These are phyloP conservation scores for Microthyrium microscopicum DNA, from an alignment of 2,329 filamentous ascomycete species.

Conservation along the genomic window DNA sequence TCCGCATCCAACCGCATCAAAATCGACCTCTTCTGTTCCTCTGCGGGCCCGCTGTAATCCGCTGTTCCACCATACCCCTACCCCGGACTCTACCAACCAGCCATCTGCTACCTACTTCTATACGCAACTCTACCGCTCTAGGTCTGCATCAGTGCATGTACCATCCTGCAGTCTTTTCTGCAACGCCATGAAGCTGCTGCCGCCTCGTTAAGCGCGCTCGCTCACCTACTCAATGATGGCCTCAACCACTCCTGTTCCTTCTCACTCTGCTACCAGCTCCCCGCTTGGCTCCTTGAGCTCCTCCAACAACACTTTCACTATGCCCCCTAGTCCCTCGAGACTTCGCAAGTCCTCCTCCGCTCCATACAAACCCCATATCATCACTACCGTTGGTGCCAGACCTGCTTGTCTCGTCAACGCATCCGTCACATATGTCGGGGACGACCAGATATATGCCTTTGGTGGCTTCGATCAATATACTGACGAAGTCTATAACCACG, in stretches of 20 bases:
- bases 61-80: too few relatives aligned
- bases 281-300: conserved; percentile 23
- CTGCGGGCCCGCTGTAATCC: too few relatives aligned
- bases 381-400: conserved; percentile 40
- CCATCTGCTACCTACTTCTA: too few relatives aligned
- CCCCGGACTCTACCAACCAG: too few relatives aligned
- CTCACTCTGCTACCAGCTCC: background rate
- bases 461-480: conserved; percentile 98
- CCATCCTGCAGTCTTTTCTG: too few relatives aligned
- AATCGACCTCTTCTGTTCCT: too few relatives aligned
- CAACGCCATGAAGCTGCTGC: too few relatives aligned
- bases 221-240: background rate
- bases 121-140: too few relatives aligned
- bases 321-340: conserved; percentile 53
- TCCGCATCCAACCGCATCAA: too few relatives aligned
- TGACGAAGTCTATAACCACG: conserved; percentile 97
- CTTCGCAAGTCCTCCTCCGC: conserved; percentile 39
- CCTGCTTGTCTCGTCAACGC: conserved; percentile 95
- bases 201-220: too few relatives aligned
- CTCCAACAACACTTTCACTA: conserved; percentile 62
- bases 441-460: conserved; percentile 95
- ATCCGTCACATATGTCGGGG: conserved; percentile 95
- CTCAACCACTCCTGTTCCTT: background rate
- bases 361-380: conserved; percentile 72
- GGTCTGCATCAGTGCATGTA: too few relatives aligned